A percentile compares a stretch with the other conserved stretches of the same genome.
Conservation (phyloP, 352 stramenopile genomes). For the Globisporangium okanoganense region DNA sequence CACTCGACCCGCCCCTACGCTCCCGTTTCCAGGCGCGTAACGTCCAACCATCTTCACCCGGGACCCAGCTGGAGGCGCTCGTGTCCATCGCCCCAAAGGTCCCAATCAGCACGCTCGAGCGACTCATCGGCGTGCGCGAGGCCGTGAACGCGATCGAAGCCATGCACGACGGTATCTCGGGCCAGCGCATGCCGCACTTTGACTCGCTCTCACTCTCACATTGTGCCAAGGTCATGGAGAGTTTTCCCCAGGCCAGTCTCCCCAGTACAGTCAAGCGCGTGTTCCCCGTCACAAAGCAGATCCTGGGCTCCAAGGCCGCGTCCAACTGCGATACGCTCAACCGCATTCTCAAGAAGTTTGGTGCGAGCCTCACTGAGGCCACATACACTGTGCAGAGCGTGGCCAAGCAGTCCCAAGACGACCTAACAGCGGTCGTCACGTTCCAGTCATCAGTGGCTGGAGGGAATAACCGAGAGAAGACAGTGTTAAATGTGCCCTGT, state of each 20-base stretch:
- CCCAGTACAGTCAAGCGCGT: slow-evolving; percentile 35
- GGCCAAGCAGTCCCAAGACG: slow-evolving; percentile 20
- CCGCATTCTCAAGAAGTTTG: slow-evolving; percentile 53
- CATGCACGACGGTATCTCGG: slow-evolving; percentile 34
- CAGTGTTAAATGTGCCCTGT: slow-evolving; percentile 34
- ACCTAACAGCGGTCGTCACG: slow-evolving; percentile 19
- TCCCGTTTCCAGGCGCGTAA: slow-evolving; percentile 84
- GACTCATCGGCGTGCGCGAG: slow-evolving; percentile 66
- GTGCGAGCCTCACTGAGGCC: slow-evolving; percentile 17
- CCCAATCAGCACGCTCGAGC: slow-evolving; percentile 48
- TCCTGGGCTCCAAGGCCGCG: slow-evolving; percentile 34
- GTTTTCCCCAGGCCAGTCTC: slow-evolving; percentile 45
- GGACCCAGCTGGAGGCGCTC: slow-evolving; percentile 57
- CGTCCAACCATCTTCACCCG: slow-evolving; percentile 55
- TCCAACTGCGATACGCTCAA: slow-evolving; percentile 47
- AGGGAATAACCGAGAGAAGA: neutral
- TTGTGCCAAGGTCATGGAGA: slow-evolving; percentile 44
- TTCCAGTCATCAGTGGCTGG: slow-evolving; percentile 13
- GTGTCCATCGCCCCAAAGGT: slow-evolving; percentile 43
- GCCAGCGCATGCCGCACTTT: slow-evolving; percentile 69
- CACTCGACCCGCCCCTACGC: slow-evolving; percentile 82
- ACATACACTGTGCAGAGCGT: slow-evolving; percentile 39
- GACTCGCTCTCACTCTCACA: slow-evolving; percentile 58
- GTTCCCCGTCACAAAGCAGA: slow-evolving; percentile 52
- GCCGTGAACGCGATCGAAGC: slow-evolving; percentile 70